Percentiles rank a stretch among this genome's conserved stretches.
These are phyloP conservation scores for Actinomucor elegans DNA, from an alignment of 371 early-diverging fungal genomes.

Conservation along the genomic window DNA sequence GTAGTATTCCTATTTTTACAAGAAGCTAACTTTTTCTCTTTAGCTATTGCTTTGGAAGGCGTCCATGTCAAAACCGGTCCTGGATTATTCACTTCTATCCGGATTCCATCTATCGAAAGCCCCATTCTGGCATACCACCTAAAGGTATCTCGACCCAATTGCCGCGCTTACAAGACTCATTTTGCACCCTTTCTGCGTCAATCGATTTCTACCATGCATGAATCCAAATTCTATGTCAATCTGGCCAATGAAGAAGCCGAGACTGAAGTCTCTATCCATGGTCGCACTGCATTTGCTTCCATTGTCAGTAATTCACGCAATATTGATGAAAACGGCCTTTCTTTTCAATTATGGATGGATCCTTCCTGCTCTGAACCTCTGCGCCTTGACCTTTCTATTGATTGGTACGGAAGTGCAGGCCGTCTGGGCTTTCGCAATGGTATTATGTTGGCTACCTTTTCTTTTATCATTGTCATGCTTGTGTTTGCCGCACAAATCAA, in stretches of 20 bases:
- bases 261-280: conserved; percentile 70
- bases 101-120: conserved; percentile 60
- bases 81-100: conserved; percentile 51
- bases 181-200: conserved; percentile 67
- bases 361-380: conserved; percentile 55
- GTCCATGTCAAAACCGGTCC: conserved; percentile 30
- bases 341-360: conserved; percentile 73
- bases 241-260: conserved; percentile 31
- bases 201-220: conserved; percentile 70
- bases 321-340: conserved; percentile 51
- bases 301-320: conserved; percentile 28
- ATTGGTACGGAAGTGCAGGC: conserved; percentile 77
- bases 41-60: conserved; percentile 40
- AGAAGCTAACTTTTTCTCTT: background rate
- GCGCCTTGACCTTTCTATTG: conserved; percentile 56
- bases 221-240: conserved; percentile 70
- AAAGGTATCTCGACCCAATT: conserved; percentile 47
- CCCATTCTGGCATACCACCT: conserved; percentile 63
- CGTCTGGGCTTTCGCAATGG: conserved; percentile 73
- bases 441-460: conserved; percentile 67
- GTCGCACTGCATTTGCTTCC: conserved; percentile 63
- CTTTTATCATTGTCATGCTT: conserved; percentile 65
- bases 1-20: background rate
- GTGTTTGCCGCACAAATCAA: conserved; percentile 63
- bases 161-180: conserved; percentile 29